A percentile compares a stretch with the other conserved stretches of the same genome.
These are phyloP conservation scores for Xylaria acuta DNA, from an alignment of 495 filamentous ascomycete species.

Conservation along the genomic window DNA sequence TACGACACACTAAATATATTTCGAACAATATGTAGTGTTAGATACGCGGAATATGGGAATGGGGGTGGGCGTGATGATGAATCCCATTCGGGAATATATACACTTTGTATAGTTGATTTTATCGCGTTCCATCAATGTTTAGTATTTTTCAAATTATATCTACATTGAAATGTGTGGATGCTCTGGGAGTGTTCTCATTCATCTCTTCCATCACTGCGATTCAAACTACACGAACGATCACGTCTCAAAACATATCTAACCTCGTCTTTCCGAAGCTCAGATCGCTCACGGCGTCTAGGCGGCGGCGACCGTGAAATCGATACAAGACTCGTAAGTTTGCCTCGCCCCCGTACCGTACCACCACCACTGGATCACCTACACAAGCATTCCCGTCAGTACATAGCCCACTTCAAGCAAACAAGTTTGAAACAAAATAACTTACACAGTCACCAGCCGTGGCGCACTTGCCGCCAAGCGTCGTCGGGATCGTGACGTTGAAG, in stretches of 20 bases:
- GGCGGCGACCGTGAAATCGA: slow-evolving; percentile 68
- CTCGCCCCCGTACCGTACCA: slow-evolving; percentile 71
- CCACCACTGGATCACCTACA: slow-evolving; percentile 68
- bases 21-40: slow-evolving; percentile 38
- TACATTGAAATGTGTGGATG: slow-evolving; percentile 12
- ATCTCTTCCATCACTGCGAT: slow-evolving; percentile 14
- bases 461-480: slow-evolving; percentile 62
- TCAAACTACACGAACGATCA: background rate
- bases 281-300: slow-evolving; percentile 19
- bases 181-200: background rate
- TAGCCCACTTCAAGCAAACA: background rate
- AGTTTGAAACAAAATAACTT: slow-evolving; percentile 30
- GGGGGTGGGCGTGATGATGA: slow-evolving; percentile 39
- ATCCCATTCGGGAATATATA: slow-evolving; percentile 42
- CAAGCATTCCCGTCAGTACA: background rate
- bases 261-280: background rate
- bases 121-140: slow-evolving; percentile 30
- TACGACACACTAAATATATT: slow-evolving; percentile 25
- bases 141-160: slow-evolving; percentile 32
- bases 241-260: background rate
- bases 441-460: slow-evolving; percentile 64
- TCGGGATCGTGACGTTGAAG: slow-evolving; percentile 70
- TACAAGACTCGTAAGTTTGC: slow-evolving; percentile 77
- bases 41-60: slow-evolving; percentile 30
- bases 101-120: slow-evolving; percentile 40